phyloP scores from a whole-genome alignment of 306 rosid genomes.

The Trifolium subterraneum region DNA sequence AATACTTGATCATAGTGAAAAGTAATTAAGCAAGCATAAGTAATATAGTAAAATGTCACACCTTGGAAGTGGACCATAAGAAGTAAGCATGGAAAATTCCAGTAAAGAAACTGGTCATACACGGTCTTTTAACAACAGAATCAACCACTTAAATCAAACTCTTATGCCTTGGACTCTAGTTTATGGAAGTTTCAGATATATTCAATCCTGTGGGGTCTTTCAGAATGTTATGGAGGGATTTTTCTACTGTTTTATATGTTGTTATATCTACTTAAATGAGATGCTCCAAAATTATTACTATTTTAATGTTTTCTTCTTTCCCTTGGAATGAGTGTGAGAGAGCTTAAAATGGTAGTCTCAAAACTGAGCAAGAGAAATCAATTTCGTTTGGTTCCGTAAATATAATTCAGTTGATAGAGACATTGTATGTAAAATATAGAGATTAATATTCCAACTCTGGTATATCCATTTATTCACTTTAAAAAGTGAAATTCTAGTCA shows the following conservation, averaged over 20 bases:
- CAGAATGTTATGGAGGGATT: conserved; percentile 51
- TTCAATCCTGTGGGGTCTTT: conserved; percentile 61
- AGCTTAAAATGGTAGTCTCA: conserved; percentile 34
- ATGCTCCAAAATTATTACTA: conserved; percentile 37
- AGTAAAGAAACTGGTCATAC: conserved; percentile 50
- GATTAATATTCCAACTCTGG: too few relatives aligned
- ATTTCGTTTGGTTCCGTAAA: conserved; percentile 9
- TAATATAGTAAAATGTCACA: conserved; percentile 20
- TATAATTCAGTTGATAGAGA: too few relatives aligned
- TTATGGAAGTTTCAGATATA: conserved; percentile 65
- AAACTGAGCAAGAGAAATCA: conserved; percentile 27
- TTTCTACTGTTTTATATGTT: conserved; percentile 17
- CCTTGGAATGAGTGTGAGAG: conserved; percentile 18
- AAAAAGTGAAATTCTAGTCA: too few relatives aligned
- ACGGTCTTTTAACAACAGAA: conserved; percentile 49
- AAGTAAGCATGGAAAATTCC: conserved; percentile 51
- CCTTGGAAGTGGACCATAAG: conserved; percentile 40
- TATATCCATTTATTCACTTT: too few relatives aligned
- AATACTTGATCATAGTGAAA: conserved; percentile 24
- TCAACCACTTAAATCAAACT: conserved; percentile 44
- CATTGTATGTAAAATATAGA: too few relatives aligned
- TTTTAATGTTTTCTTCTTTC: conserved; percentile 21
- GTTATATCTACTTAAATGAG: conserved; percentile 8
- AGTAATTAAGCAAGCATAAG: neutral
- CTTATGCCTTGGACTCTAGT: conserved; percentile 52